Evolutionary conservation across 805 yeast species (phyloP), one percentile per base, ranked within the genome.

Genomic region (Yarrowia sp.): DNA sequence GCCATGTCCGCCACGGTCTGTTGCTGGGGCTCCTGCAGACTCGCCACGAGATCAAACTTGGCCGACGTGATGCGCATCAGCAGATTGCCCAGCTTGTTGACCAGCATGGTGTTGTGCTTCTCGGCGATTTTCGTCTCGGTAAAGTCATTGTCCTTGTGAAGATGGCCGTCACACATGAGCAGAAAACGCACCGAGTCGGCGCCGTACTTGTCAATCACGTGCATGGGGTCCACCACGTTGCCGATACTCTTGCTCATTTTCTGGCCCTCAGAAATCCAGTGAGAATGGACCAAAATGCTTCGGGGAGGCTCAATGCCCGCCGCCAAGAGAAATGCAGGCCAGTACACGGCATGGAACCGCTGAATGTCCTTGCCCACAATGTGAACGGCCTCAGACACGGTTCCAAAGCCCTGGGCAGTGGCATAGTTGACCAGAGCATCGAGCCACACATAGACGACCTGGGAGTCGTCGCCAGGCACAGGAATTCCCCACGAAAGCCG

Each of bases 241-340:
- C 98, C 97, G 67, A 87, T 79, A 68, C 96, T 88, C 73, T 95
- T 95, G 63, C 97, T 90, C 99, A 95, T 95, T 75, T 95, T 95
- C 52, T 86, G 80, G 0, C 98, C 98, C 40, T 87, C 89, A 76
- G 89, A 85, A 24, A 93, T 80, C 98, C 98, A 95, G 76, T 95
- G 99, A 7, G 96, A 88, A 79, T 95, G 99, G 1, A 95, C 97
- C 7, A 92, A 82, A 3, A 95, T 84, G 68, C 87, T 88, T 49
- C 82, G 79, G 0, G 98, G 98, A 7, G 89, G 73, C 5, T 84
- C 85, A 0, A 90, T 74, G 0, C 83, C 89, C 0, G 96, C 95
- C 0, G 97, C 97, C 83, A 93, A 79, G 68, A 95, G 79, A 69
- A 95, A 88, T 1, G 91, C 87, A 0, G 98, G 98, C 99, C 99